Conservation (phyloP, 805 yeast species). For the Candida ipomoeae region DNA sequence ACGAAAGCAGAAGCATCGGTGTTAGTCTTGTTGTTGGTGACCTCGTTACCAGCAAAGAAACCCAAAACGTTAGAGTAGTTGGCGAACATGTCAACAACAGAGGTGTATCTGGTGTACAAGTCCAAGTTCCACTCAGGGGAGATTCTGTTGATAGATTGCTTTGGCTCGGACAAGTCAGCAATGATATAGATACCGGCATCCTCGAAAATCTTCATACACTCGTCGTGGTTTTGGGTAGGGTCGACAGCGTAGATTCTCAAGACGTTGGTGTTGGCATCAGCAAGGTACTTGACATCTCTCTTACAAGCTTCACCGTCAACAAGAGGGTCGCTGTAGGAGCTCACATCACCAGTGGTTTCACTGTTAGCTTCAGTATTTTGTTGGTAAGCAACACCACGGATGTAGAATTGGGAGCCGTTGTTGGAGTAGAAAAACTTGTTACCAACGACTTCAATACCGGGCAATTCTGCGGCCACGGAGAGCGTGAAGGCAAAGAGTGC, state of each 20-base stretch:
- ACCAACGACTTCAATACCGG: constrained; percentile 60
- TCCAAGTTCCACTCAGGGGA: constrained; percentile 74
- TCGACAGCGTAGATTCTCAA: constrained; percentile 85
- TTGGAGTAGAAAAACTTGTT: constrained; percentile 73
- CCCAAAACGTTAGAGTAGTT: constrained; percentile 81
- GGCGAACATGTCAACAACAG: constrained; percentile 76
- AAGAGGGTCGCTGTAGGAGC: constrained; percentile 65
- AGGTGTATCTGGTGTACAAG: constrained; percentile 70
- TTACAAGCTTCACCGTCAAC: constrained; percentile 65
- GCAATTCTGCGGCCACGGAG: constrained; percentile 18
- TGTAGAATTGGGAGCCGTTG: constrained; percentile 75
- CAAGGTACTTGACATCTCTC: constrained; percentile 78
- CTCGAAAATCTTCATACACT: constrained; percentile 55
- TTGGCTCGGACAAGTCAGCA: constrained; percentile 61
- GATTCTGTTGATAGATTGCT: constrained; percentile 68
- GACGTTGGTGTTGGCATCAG: constrained; percentile 66
- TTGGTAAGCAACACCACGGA: constrained; percentile 80
- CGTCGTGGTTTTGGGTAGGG: constrained; percentile 63
- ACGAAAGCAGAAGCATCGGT: constrained; percentile 91
- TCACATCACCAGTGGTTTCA: constrained; percentile 15
- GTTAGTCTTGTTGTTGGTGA: constrained; percentile 75
- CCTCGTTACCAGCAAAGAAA: constrained; percentile 97
- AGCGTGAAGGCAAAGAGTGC: constrained; percentile 11
- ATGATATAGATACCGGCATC: constrained; percentile 44
- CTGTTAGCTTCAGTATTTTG: constrained; percentile 55